phyloP scores from a whole-genome alignment of 2,329 filamentous ascomycete species.

The Colletotrichum cereale region DNA sequence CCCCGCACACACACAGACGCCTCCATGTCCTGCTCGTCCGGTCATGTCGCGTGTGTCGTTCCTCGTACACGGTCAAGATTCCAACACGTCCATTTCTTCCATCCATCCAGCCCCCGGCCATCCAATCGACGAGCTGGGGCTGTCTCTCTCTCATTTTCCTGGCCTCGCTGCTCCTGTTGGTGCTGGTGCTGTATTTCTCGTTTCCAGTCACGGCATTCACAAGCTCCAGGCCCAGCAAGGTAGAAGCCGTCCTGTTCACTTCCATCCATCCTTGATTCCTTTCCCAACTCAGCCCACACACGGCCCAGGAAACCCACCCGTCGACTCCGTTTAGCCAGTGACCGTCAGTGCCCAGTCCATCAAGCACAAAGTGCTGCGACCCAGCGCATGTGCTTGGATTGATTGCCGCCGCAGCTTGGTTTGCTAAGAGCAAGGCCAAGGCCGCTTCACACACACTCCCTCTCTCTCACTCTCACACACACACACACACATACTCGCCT shows the following conservation, averaged over 20 bases:
- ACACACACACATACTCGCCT: not conserved
- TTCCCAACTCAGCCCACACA: conserved; percentile 4
- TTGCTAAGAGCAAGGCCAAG: conserved; percentile 2
- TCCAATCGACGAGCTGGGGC: not conserved
- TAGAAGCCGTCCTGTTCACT: conserved; percentile 1
- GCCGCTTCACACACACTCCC: not conserved
- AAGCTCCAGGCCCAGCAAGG: not conserved
- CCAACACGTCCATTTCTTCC: not conserved
- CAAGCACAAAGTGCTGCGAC: conserved; percentile 17
- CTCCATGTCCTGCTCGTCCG: not conserved
- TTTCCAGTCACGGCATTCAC: conserved; percentile 4
- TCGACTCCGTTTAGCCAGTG: conserved; percentile 16
- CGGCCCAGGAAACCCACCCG: conserved; percentile 5
- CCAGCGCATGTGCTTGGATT: conserved; percentile 22
- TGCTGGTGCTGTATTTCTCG: not conserved
- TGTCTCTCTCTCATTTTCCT: not conserved
- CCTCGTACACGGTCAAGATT: conserved; percentile 5
- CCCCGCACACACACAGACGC: not conserved
- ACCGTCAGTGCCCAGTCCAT: conserved; percentile 12
- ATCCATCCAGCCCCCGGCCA: conserved; percentile 1
- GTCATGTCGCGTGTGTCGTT: not conserved
- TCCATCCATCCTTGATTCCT: conserved; percentile 1
- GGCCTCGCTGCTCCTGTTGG: not conserved
- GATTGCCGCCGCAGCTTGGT: conserved; percentile 21
- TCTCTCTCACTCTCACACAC: not conserved